phyloP scores from a whole-genome alignment of 495 filamentous ascomycete species.

The Aspergillus biplanus region DNA sequence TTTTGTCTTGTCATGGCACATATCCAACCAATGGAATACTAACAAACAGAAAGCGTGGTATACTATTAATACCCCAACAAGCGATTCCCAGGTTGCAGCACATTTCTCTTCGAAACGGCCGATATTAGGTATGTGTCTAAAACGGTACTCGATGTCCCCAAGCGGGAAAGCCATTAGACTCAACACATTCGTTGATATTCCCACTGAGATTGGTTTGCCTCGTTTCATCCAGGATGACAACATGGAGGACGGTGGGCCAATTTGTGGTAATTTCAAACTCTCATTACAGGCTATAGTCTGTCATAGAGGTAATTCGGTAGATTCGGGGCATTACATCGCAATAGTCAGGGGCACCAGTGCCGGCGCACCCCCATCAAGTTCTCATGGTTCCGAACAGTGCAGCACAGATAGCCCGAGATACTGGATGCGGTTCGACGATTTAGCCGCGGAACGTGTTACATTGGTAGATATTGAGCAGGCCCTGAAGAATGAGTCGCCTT shows the following conservation, averaged over 20 bases:
- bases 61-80: slow-evolving; percentile 71
- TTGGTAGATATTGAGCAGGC: slow-evolving; percentile 77
- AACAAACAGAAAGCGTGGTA: slow-evolving; percentile 58
- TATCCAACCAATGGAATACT: slow-evolving; percentile 30
- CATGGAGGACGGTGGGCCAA: slow-evolving; percentile 62
- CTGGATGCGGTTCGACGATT: slow-evolving; percentile 92
- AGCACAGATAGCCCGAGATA: slow-evolving; percentile 60
- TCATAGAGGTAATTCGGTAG: slow-evolving; percentile 84
- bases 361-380: slow-evolving; percentile 49
- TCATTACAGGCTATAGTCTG: slow-evolving; percentile 88
- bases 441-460: slow-evolving; percentile 69
- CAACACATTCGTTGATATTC: slow-evolving; percentile 87
- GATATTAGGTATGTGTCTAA: slow-evolving; percentile 87
- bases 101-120: slow-evolving; percentile 77
- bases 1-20: background rate
- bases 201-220: slow-evolving; percentile 82
- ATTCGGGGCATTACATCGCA: slow-evolving; percentile 89
- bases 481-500: slow-evolving; percentile 84
- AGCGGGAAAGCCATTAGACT: slow-evolving; percentile 69
- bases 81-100: slow-evolving; percentile 69
- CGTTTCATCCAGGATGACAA: slow-evolving; percentile 87
- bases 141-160: slow-evolving; percentile 79
- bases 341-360: slow-evolving; percentile 69
- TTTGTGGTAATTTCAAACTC: slow-evolving; percentile 85
- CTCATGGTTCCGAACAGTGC: slow-evolving; percentile 51